Percentiles rank a stretch among this genome's conserved stretches.
Conservation (phyloP, 805 yeast genomes). For the Candida insectorum region DNA sequence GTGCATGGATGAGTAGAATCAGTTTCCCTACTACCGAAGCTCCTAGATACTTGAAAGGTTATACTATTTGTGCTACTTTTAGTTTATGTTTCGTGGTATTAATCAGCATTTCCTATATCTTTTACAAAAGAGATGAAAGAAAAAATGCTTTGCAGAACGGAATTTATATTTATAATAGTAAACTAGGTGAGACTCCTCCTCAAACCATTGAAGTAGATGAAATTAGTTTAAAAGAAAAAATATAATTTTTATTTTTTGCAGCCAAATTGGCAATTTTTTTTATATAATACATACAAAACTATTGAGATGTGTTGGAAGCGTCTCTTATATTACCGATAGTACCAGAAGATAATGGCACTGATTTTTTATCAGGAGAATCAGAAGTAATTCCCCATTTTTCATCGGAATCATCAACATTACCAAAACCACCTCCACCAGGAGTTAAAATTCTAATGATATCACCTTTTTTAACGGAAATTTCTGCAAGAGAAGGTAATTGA, state of each 20-base stretch:
- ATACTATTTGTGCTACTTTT: constrained; percentile 40
- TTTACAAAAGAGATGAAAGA: constrained; percentile 52
- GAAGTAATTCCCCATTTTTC: constrained; percentile 12
- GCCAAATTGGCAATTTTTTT: no score
- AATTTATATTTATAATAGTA: constrained; percentile 41
- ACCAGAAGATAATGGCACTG: constrained; percentile 14
- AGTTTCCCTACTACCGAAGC: constrained; percentile 50
- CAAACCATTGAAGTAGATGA: no score
- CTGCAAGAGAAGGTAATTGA: constrained; percentile 60
- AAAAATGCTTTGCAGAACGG: constrained; percentile 45
- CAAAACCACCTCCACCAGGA: constrained; percentile 88
- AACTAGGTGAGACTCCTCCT: constrained; percentile 18
- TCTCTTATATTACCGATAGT: constrained; percentile 17
- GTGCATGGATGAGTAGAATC: constrained; percentile 29
- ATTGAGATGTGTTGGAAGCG: constrained; percentile 20
- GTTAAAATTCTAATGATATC: constrained; percentile 67
- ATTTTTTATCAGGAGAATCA: not conserved
- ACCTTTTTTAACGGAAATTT: constrained; percentile 53
- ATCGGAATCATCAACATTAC: constrained; percentile 25
- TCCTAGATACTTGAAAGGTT: constrained; percentile 51
- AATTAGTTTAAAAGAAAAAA: no score
- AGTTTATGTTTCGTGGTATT: constrained; percentile 22
- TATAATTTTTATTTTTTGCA: no score
- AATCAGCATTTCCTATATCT: constrained; percentile 25
- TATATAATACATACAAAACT: no score